These are phyloP conservation scores for Tieghemiomyces parasiticus DNA, from an alignment of 192 early-diverging fungal genomes.

Conservation along the genomic window DNA sequence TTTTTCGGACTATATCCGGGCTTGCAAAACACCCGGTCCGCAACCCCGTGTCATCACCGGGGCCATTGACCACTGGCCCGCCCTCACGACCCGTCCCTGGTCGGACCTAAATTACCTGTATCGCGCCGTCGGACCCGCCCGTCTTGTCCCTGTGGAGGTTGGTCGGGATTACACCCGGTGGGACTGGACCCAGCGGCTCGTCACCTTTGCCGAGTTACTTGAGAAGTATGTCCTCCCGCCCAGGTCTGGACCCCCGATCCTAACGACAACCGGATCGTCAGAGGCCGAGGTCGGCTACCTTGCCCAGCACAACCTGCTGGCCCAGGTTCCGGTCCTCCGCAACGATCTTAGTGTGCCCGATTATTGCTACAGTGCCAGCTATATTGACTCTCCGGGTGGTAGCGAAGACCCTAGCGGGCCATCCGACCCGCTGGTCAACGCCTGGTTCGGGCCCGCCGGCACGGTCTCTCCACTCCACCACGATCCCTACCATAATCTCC, in stretches of 20 bases:
- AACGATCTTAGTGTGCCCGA: conserved; percentile 63
- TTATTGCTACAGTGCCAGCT: conserved; percentile 47
- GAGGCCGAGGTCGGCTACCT: conserved; percentile 42
- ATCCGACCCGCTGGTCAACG: conserved; percentile 28
- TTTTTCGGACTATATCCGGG: background rate
- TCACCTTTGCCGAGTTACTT: conserved; percentile 57
- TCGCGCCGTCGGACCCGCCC: conserved; percentile 37
- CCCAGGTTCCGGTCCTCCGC: conserved; percentile 51
- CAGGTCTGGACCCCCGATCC: conserved; percentile 10
- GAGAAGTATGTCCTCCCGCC: conserved; percentile 21
- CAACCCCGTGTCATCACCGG: conserved; percentile 24
- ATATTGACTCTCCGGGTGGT: conserved; percentile 1
- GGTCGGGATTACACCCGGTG: conserved; percentile 64
- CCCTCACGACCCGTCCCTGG: conserved; percentile 40
- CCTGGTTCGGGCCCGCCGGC: conserved; percentile 70
- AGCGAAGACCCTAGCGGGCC: background rate
- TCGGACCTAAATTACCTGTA: conserved; percentile 40
- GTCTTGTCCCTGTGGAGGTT: conserved; percentile 70
- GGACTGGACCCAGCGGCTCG: conserved; percentile 56
- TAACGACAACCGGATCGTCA: background rate
- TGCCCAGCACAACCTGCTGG: conserved; percentile 75
- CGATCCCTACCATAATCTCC: conserved; percentile 66
- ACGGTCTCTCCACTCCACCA: conserved; percentile 79
- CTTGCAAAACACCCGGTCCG: background rate
- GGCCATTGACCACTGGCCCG: conserved; percentile 52